Evolutionary conservation across 495 filamentous ascomycete species (phyloP).

Genomic region (Neurospora tetrasperma): DNA sequence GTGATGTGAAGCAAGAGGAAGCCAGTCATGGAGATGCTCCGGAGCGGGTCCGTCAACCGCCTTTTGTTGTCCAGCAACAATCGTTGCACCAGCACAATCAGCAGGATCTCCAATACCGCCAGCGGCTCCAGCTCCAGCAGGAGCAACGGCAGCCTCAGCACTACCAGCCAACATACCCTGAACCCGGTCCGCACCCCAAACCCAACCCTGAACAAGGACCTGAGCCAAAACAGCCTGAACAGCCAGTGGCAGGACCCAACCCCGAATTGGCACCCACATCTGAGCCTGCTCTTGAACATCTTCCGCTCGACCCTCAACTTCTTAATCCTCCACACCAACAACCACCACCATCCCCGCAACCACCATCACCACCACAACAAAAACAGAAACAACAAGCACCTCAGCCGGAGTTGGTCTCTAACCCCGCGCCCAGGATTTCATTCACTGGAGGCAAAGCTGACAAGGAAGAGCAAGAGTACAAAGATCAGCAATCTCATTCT

Average conservation of each 20-base stretch:
- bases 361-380: background rate
- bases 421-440: background rate
- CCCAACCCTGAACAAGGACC: slow-evolving; percentile 2
- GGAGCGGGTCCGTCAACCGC: background rate
- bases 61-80: background rate
- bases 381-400: background rate
- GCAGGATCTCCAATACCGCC: slow-evolving; percentile 1
- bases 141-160: background rate
- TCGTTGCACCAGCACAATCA: slow-evolving; percentile 1
- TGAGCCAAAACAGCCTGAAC: slow-evolving; percentile 9
- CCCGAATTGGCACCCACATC: slow-evolving; percentile 4
- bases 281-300: background rate
- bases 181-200: background rate
- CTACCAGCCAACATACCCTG: background rate
- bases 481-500: slow-evolving; percentile 1
- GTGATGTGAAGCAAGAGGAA: slow-evolving; percentile 19
- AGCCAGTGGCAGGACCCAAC: slow-evolving; percentile 4
- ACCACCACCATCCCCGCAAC: background rate
- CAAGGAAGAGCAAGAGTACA: background rate
- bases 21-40: slow-evolving; percentile 16
- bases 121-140: background rate
- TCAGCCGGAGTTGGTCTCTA: background rate
- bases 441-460: background rate
- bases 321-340: background rate
- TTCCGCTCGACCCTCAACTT: slow-evolving; percentile 1